Evolutionary conservation across 2,329 filamentous ascomycete genomes (phyloP), one percentile per base, ranked within the genome.

Genomic region (Colletotrichum sp.): DNA sequence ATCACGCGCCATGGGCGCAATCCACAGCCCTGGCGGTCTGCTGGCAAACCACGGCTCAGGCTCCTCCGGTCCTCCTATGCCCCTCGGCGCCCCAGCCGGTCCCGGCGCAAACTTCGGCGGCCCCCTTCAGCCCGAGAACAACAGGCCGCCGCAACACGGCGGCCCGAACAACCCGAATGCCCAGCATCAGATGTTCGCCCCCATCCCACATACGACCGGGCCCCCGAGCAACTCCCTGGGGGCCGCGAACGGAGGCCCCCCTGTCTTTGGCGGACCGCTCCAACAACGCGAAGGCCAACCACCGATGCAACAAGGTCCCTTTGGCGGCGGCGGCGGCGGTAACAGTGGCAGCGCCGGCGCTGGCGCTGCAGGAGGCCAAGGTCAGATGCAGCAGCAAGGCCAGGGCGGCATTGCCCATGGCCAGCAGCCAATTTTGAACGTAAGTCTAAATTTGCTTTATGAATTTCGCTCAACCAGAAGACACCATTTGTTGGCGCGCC

Each of bases 11-110:
- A 87, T 94, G 73, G 94, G 93, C 78, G 94, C 95, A 68, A 98
- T 98, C 72, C 96, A 98, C 83, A 98, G 96, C 62, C 96, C 96
- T 2, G 96, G 97, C 79, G 96, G 96, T 10, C 90, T 99, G 44
- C 91, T 99, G 52, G 92, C 93, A 10, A 95, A 93, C 79, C 92
- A 95, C 80, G 92, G 93, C 68, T 89, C 90, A 55, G 92, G 93
- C 69, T 89, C 90, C 39, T 90, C 90, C 39, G 87, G 88, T 49
- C 88, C 90, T 32, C 84, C 89, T 49, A 90, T 89, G 64, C 85
- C 89, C 64, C 84, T 91, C 59, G 89, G 90, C 74, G 89, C 86
- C 52, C 87, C 90, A n/a, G 84, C 90, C 3, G 89, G 87, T 18
- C 84, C 90, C 57, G 84, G 88, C 74, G 85, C 85, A 75, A 85